Base-by-base conservation (phyloP, 2,329 filamentous ascomycete species). In the Corinectria fuckeliana region DNA sequence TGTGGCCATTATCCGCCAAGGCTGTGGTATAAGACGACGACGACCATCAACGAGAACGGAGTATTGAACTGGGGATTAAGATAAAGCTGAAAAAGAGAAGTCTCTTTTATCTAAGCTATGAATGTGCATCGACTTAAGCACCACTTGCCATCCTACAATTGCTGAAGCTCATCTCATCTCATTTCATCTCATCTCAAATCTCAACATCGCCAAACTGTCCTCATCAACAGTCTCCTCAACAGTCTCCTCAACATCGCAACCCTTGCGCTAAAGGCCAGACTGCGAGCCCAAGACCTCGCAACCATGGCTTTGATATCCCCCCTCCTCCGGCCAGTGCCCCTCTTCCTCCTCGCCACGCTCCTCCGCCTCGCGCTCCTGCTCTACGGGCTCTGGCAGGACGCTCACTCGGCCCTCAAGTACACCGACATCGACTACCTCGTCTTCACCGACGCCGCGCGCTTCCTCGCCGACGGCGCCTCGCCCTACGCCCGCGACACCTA, bases 371-470 rank as follows among this genome's bases (percentile, higher is more conserved):
- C 80, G 28, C 88, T 99, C 63, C 85, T 98, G 49, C 74, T 96
- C 70, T 98, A 98, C 75, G 94, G 95, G 58, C 85, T 92, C 61
- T 93, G 91, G 82, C 95, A 99, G 80, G 95, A 99, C 78, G 89
- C 92, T 60, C 84, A 93, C 78, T 96, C 93, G 7, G 89, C 94
- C 13, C 80, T 99, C 72, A 98, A 98, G 79, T 99, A 98, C 81
- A 99, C 95, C 50, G 95, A 99, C 78, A 97, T 99, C 70, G 95
- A 99, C 82, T 99, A 99, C 78, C 88, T 93, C 65, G 95, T 99
- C 75, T 99, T 99, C 81, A 98, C 95, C 48, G 94, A 98, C 75
- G 95, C 95, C 23, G 87, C 95, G 2, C 90, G 91, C 65, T 94
- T 91, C 76, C 77, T 92, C 41, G 79, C 88, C 3, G 80, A 77